Evolutionary conservation across 805 yeast species (phyloP).

Genomic region (Candida broadrunensis): DNA sequence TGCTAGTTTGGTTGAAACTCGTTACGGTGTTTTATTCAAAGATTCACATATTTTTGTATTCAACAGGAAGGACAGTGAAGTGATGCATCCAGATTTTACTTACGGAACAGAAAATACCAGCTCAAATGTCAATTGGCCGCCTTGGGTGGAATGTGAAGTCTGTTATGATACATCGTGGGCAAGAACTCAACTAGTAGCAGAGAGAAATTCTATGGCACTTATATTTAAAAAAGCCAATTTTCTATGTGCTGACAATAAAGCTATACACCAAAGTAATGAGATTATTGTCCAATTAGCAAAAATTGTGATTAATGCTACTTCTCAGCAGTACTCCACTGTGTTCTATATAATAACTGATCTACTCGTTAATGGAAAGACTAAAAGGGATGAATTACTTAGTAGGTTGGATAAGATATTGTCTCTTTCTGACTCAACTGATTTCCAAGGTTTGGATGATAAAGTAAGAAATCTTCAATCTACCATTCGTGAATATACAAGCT

Average conservation of each 20-base stretch:
- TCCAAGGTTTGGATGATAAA: slow-evolving; percentile 28
- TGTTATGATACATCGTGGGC: slow-evolving; percentile 47
- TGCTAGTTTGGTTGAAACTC: slow-evolving; percentile 42
- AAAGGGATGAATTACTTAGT: slow-evolving; percentile 32
- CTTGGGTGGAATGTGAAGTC: slow-evolving; percentile 77
- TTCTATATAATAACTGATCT: slow-evolving; percentile 34
- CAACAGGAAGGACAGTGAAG: slow-evolving; percentile 12
- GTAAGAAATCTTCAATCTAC: slow-evolving; percentile 27
- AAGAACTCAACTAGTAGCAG: slow-evolving; percentile 29
- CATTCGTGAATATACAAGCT: slow-evolving; percentile 26
- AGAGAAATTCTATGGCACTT: slow-evolving; percentile 38
- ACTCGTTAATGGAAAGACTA: slow-evolving; percentile 24
- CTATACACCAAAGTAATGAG: slow-evolving; percentile 21
- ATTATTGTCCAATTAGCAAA: slow-evolving; percentile 33
- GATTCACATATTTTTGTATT: slow-evolving; percentile 57
- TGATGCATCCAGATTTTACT: slow-evolving; percentile 35
- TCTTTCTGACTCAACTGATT: slow-evolving; percentile 34
- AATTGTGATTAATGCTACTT: slow-evolving; percentile 35
- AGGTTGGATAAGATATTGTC: slow-evolving; percentile 36
- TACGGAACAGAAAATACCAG: slow-evolving; percentile 55
- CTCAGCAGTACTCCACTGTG: slow-evolving; percentile 35
- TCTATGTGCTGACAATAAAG: slow-evolving; percentile 34
- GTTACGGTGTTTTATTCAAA: slow-evolving; percentile 53
- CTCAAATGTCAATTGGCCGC: slow-evolving; percentile 69
- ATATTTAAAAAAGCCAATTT: slow-evolving; percentile 51